Evolutionary conservation across 768 basidiomycete genomes (phyloP).

Genomic region (Brasilioporus rufonigricans): DNA sequence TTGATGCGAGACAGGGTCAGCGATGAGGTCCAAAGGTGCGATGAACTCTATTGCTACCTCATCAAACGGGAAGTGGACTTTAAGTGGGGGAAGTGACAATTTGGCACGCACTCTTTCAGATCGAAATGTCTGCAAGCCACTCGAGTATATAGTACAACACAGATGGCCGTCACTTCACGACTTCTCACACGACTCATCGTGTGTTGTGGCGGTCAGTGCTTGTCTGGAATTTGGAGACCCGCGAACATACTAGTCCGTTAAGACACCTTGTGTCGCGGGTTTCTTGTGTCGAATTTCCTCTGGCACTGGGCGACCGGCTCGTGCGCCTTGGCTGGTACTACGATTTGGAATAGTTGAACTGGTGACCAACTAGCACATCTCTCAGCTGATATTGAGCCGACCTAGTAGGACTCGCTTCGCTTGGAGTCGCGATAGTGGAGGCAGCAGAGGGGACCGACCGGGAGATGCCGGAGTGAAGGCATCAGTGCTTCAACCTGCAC

Average conservation of each 20-base stretch:
- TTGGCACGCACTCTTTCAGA: conserved; percentile 1
- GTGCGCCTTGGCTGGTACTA: not conserved
- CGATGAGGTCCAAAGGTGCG: not conserved
- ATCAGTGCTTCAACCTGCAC: too few relatives aligned
- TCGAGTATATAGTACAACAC: not conserved
- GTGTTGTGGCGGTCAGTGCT: not conserved
- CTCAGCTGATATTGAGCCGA: not conserved
- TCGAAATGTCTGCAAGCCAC: not conserved
- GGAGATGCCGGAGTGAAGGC: too few relatives aligned
- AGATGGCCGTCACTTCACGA: not conserved
- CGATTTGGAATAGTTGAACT: conserved; percentile 1
- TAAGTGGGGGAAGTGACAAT: conserved; percentile 1
- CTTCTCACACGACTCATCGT: not conserved
- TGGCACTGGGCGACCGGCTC: not conserved
- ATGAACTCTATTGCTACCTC: conserved; percentile 1
- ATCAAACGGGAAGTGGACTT: conserved; percentile 6
- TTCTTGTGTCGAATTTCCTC: conserved; percentile 6
- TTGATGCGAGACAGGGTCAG: not conserved
- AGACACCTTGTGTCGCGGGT: not conserved
- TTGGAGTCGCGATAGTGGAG: conserved; percentile 2
- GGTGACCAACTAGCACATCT: conserved; percentile 6
- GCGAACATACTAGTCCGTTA: too few relatives aligned
- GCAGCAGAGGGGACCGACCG: too few relatives aligned
- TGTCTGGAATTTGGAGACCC: not conserved
- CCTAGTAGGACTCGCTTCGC: conserved; percentile 2